These are phyloP conservation scores for Actinidia polygama DNA, from an alignment of 179 eudicot species.

Conservation along the genomic window DNA sequence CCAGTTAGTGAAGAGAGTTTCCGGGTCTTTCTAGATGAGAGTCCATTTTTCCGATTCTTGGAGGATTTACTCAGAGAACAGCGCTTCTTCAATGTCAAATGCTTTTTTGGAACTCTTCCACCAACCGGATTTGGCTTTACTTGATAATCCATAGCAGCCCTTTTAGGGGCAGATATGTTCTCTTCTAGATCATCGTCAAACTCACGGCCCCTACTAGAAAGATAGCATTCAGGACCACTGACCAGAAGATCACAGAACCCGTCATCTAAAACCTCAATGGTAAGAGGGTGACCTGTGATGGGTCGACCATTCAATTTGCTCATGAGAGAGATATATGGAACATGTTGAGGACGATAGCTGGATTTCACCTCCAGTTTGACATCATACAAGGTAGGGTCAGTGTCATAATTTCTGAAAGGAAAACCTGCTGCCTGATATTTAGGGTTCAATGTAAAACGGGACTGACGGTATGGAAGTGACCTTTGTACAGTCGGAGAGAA, in stretches of 20 bases:
- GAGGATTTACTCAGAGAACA: slow-evolving; percentile 37
- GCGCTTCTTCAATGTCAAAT: slow-evolving; percentile 30
- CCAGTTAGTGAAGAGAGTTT: slow-evolving; percentile 67
- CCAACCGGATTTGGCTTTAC: slow-evolving; percentile 27
- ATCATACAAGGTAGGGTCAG: slow-evolving; percentile 47
- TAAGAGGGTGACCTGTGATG: slow-evolving; percentile 73
- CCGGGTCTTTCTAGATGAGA: slow-evolving; percentile 62
- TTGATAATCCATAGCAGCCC: slow-evolving; percentile 23
- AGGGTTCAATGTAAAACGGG: slow-evolving; percentile 45
- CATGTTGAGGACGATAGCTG: slow-evolving; percentile 61
- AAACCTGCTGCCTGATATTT: slow-evolving; percentile 44
- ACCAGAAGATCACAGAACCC: slow-evolving; percentile 51
- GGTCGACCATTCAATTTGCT: slow-evolving; percentile 70
- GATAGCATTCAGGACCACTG: slow-evolving; percentile 28
- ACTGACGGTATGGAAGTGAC: slow-evolving; percentile 48
- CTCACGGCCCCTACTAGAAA: slow-evolving; percentile 41
- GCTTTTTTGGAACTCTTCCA: slow-evolving; percentile 35
- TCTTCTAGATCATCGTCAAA: slow-evolving; percentile 28
- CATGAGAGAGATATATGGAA: slow-evolving; percentile 84
- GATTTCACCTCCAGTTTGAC: slow-evolving; percentile 70
- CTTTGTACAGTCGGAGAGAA: slow-evolving; percentile 33
- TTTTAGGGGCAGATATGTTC: slow-evolving; percentile 16
- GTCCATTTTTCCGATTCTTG: slow-evolving; percentile 52
- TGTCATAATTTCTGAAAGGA: slow-evolving; percentile 26
- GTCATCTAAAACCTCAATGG: slow-evolving; percentile 68